Percentiles rank a stretch among this genome's conserved stretches.
phyloP scores from a whole-genome alignment of 208 protist genomes.

The Crithidia expoeki region DNA sequence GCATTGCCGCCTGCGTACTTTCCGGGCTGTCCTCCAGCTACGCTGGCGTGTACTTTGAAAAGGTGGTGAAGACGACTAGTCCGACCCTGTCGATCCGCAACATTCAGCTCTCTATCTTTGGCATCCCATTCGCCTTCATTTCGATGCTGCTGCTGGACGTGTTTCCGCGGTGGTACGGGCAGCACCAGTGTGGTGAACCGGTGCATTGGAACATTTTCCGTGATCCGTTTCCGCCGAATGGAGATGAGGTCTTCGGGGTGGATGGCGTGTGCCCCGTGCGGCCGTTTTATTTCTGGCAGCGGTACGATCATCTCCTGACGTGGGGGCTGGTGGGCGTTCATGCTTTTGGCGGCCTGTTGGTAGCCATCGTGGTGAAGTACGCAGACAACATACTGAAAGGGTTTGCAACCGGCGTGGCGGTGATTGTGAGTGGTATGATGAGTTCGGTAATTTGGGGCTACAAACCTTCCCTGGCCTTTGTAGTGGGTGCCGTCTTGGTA shows the following conservation, averaged over 20 bases:
- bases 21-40: slow-evolving; percentile 79
- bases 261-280: slow-evolving; percentile 26
- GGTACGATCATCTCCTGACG: slow-evolving; percentile 58
- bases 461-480: slow-evolving; percentile 43
- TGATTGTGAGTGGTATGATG: slow-evolving; percentile 72
- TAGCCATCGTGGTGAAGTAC: slow-evolving; percentile 84
- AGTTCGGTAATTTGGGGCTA: slow-evolving; percentile 63
- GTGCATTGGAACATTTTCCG: slow-evolving; percentile 47
- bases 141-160: slow-evolving; percentile 75
- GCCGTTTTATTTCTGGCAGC: slow-evolving; percentile 71
- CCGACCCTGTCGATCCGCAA: slow-evolving; percentile 78
- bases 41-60: slow-evolving; percentile 87
- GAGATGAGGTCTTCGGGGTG: too few relatives aligned
- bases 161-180: slow-evolving; percentile 39
- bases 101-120: slow-evolving; percentile 83
- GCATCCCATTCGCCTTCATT: slow-evolving; percentile 59
- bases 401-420: slow-evolving; percentile 82
- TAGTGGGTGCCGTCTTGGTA: slow-evolving; percentile 59
- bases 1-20: slow-evolving; percentile 57
- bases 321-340: slow-evolving; percentile 75
- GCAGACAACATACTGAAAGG: slow-evolving; percentile 89
- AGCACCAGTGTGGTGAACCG: slow-evolving; percentile 23
- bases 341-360: slow-evolving; percentile 77
- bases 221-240: not conserved
- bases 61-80: slow-evolving; percentile 73